These are phyloP conservation scores for Chromera velia DNA, from an alignment of 73 alveolate species.

Conservation along the genomic window DNA sequence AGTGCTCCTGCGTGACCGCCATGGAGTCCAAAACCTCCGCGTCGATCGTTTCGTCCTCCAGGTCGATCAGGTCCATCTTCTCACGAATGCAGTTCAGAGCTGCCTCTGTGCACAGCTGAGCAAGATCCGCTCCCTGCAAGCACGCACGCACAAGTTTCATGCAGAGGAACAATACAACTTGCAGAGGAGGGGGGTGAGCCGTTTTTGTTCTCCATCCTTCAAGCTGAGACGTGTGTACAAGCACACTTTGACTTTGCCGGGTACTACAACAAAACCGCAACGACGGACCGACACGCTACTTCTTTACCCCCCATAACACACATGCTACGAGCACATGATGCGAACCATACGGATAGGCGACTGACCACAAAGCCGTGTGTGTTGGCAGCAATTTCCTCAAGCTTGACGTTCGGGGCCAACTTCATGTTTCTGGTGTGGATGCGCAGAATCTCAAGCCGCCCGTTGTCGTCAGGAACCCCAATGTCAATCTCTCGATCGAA, in stretches of 20 bases:
- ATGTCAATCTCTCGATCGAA: conserved; percentile 90
- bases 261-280: conserved; percentile 19
- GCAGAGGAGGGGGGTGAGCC: neutral
- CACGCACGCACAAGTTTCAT: conserved; percentile 59
- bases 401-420: conserved; percentile 87
- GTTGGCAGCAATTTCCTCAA: conserved; percentile 83
- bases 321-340: conserved; percentile 9
- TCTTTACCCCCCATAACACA: conserved; percentile 55
- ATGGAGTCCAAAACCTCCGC: conserved; percentile 76
- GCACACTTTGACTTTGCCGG: neutral
- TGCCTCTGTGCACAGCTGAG: conserved; percentile 94
- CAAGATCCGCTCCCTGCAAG: conserved; percentile 91
- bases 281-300: conserved; percentile 45
- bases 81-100: conserved; percentile 94
- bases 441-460: conserved; percentile 80
- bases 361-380: conserved; percentile 68
- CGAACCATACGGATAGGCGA: neutral
- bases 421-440: conserved; percentile 92
- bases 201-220: neutral
- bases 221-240: neutral
- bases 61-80: conserved; percentile 92
- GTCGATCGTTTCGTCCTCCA: conserved; percentile 89
- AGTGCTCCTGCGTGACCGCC: conserved; percentile 94
- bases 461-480: conserved; percentile 96
- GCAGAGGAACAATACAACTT: neutral